These are phyloP conservation scores for Apophysomyces variabilis DNA, from an alignment of 371 early-diverging fungal species.

Conservation along the genomic window DNA sequence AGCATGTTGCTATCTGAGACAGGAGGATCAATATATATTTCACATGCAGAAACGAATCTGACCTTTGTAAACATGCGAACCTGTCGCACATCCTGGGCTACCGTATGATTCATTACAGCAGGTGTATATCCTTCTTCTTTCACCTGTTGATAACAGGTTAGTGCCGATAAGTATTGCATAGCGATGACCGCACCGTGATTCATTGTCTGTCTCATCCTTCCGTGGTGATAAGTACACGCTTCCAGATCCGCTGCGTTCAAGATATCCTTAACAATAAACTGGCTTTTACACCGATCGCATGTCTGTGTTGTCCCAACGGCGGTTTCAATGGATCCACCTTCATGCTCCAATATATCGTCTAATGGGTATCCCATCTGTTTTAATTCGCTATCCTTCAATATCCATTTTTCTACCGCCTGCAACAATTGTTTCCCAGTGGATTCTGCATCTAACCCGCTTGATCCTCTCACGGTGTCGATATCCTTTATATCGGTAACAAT, in stretches of 20 bases:
- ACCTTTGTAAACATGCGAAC: constrained; percentile 59
- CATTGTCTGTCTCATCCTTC: constrained; percentile 31
- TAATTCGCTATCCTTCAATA: constrained; percentile 33
- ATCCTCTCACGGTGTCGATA: constrained; percentile 57
- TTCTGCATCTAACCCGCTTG: constrained; percentile 47
- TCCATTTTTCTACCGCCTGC: constrained; percentile 25
- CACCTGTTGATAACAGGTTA: constrained; percentile 27
- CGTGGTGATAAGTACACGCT: constrained; percentile 51
- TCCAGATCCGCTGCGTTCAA: constrained; percentile 32
- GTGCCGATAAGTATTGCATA: neutral
- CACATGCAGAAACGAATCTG: neutral
- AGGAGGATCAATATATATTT: neutral
- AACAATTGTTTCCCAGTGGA: constrained; percentile 54
- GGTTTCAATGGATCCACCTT: constrained; percentile 1
- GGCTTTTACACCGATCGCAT: constrained; percentile 57
- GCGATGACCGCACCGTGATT: constrained; percentile 28
- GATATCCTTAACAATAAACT: constrained; percentile 45
- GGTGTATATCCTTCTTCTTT: constrained; percentile 43
- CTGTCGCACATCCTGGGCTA: constrained; percentile 51
- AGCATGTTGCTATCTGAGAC: constrained; percentile 22
- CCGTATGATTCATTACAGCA: constrained; percentile 55
- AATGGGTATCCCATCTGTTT: constrained; percentile 47
- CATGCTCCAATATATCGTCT: constrained; percentile 20
- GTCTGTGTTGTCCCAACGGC: constrained; percentile 26
- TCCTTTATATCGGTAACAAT: constrained; percentile 29